Evolutionary conservation across 2,329 filamentous ascomycete genomes (phyloP).

Genomic region (Diaporthe citrichinensis): DNA sequence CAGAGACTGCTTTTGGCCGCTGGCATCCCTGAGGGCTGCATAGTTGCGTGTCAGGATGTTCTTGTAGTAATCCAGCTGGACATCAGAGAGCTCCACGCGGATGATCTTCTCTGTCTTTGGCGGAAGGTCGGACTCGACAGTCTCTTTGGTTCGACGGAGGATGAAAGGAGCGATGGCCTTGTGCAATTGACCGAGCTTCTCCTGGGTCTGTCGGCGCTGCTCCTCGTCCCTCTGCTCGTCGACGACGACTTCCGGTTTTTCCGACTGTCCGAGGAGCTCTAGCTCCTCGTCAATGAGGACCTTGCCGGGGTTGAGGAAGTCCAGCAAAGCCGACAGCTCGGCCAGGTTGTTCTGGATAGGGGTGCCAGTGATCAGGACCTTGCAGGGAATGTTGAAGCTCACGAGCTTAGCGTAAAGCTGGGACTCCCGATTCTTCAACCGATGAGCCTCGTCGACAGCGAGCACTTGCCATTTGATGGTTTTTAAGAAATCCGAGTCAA

Average conservation of each 20-base stretch:
- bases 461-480: conserved; percentile 98
- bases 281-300: conserved; percentile 93
- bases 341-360: conserved; percentile 97
- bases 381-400: conserved; percentile 88
- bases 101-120: conserved; percentile 99
- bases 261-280: conserved; percentile 75
- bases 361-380: conserved; percentile 94
- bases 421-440: conserved; percentile 95
- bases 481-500: conserved; percentile 86
- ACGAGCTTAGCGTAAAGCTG: conserved; percentile 90
- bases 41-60: conserved; percentile 99
- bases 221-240: conserved; percentile 52
- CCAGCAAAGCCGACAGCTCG: conserved; percentile 91
- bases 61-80: conserved; percentile 98
- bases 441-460: conserved; percentile 95
- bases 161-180: conserved; percentile 93
- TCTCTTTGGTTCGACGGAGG: conserved; percentile 95
- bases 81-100: conserved; percentile 94
- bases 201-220: conserved; percentile 81
- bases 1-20: conserved; percentile 93
- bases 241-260: conserved; percentile 46
- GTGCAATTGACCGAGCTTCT: conserved; percentile 89
- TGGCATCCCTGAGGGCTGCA: conserved; percentile 90
- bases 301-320: conserved; percentile 97
- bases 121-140: conserved; percentile 95